Evolutionary conservation across 2,329 filamentous ascomycete genomes (phyloP), one percentile per base, ranked within the genome.

Genomic region (Colletotrichum sp.): DNA sequence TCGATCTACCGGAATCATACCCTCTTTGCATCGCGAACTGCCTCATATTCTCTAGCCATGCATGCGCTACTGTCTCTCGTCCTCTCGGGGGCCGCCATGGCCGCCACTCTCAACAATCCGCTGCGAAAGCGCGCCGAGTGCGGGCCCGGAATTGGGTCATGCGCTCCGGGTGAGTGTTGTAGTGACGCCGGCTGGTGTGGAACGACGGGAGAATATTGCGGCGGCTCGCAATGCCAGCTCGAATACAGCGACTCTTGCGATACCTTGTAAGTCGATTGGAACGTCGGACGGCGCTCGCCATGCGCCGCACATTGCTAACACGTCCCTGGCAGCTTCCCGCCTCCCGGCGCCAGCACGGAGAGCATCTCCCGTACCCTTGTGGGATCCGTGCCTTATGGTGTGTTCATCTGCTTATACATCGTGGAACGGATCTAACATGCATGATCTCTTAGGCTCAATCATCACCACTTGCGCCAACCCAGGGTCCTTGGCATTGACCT

Each of bases 401-500:
- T 74, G 82, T 78, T 82, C 77, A 79, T 80, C 67, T 74, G 22
- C 58, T 70, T 48, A 66, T 67, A 60, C 71, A 70, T 78, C 77
- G 65, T 55, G 27, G 22, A 69, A 76, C 25, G 56, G 30, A 18
- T 56, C 79, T 83, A 70, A 82, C 77, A 64, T 70, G 32, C 27
- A 66, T 22, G 12, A 56, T 39, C 43, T 52, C 43, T 52, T 13
- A 85, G 84, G 84, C 43, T 79, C 77, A 43, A 74, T 79, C 70
- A 84, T 86, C 76, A 87, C 80, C 1, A 81, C 80, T 69, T 87
- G 85, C 77, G 82, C 78, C 5, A 74, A 74, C 15, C 82, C 83
- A 2, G 84, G 83, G n/a, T 80, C 81, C 72, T 80, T 87, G 56
- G 87, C 88, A 6, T 79, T 89, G 39, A 88, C 87, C 1, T 88